These are phyloP conservation scores for Russula emetica DNA, from an alignment of 768 basidiomycete genomes.

Conservation along the genomic window DNA sequence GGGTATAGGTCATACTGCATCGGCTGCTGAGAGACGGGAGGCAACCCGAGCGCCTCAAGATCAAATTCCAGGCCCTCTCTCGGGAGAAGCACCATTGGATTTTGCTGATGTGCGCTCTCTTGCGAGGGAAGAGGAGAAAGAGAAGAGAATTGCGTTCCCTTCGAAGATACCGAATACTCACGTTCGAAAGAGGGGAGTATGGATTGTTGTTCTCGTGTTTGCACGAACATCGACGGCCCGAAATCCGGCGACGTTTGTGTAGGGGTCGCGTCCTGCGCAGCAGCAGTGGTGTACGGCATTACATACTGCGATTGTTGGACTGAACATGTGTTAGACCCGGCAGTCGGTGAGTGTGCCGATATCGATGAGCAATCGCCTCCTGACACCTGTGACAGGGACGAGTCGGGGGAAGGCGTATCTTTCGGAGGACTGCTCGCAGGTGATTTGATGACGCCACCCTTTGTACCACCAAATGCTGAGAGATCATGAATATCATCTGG, in stretches of 20 bases:
- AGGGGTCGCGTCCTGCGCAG: conserved; percentile 3
- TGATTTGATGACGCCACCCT: conserved; percentile 21
- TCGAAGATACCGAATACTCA: background rate
- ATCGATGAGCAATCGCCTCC: conserved; percentile 1
- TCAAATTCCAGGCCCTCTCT: conserved; percentile 16
- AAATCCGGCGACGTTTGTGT: conserved; percentile 6
- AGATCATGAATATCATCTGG: conserved; percentile 22
- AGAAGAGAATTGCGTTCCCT: background rate
- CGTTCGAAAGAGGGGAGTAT: conserved; percentile 12
- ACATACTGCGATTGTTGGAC: conserved; percentile 13
- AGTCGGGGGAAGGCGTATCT: conserved; percentile 15
- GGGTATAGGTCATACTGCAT: conserved; percentile 21
- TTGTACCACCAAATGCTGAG: conserved; percentile 24
- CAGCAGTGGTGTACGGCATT: conserved; percentile 3
- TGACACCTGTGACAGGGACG: conserved; percentile 7
- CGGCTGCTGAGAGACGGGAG: conserved; percentile 5
- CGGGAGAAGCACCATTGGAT: background rate
- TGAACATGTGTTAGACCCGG: background rate
- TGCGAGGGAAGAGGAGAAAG: background rate
- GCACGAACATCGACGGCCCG: background rate
- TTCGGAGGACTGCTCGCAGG: conserved; percentile 16
- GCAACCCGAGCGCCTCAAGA: conserved; percentile 9
- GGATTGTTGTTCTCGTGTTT: conserved; percentile 5
- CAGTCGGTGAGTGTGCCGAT: background rate
- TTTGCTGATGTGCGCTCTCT: conserved; percentile 1